These are phyloP conservation scores for Beauveria rudraprayagi DNA, from an alignment of 2,329 filamentous ascomycete species.

Conservation along the genomic window DNA sequence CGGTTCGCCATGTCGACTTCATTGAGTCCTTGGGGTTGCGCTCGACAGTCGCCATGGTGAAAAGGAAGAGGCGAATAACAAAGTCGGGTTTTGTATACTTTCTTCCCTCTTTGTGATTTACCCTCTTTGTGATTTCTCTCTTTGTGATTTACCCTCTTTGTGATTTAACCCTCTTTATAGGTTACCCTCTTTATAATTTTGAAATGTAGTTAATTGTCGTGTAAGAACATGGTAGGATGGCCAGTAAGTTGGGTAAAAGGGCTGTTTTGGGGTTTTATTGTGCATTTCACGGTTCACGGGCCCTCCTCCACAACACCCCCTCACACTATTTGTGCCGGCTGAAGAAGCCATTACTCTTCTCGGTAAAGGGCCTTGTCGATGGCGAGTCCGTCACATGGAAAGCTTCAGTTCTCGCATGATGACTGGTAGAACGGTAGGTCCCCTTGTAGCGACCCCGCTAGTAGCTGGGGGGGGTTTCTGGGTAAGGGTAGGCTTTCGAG, in stretches of 20 bases:
- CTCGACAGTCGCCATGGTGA: constrained; percentile 3
- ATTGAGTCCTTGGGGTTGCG: constrained; percentile 23
- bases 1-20: constrained; percentile 28
- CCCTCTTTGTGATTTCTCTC: not conserved
- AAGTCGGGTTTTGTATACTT: not conserved
- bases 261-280: not conserved
- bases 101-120: not conserved
- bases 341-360: not conserved
- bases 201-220: not conserved
- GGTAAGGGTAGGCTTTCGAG: not conserved
- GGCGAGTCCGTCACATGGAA: constrained; percentile 7
- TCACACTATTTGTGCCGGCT: not conserved
- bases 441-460: not conserved
- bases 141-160: not conserved
- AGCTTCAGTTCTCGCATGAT: not conserved
- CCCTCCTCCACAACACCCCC: not conserved
- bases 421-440: not conserved
- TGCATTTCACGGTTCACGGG: not conserved
- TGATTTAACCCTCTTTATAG: not conserved
- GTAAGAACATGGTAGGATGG: not conserved
- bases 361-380: not conserved
- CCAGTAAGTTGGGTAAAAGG: too few relatives aligned
- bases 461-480: not conserved
- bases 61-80: not conserved
- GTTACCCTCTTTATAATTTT: not conserved